phyloP scores from a whole-genome alignment of 768 basidiomycete species.

The Tulasnella sp. region DNA sequence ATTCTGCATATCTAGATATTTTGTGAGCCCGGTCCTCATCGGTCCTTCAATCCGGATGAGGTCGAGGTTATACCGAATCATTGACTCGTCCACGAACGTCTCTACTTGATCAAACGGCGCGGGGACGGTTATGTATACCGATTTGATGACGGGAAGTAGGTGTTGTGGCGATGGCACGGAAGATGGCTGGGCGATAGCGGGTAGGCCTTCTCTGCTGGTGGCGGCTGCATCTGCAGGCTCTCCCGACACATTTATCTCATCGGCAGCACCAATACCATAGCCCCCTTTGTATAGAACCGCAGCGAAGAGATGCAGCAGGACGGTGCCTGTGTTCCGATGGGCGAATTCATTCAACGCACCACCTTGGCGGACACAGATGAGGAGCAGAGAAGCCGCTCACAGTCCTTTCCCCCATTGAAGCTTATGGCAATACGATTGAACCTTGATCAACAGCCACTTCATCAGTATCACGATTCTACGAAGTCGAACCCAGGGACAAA shows the following conservation, averaged over 20 bases:
- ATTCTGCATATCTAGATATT: conserved; percentile 43
- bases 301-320: conserved; percentile 82
- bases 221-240: too few species aligned
- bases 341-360: not conserved
- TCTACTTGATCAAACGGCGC: conserved; percentile 82
- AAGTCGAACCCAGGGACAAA: too few species aligned
- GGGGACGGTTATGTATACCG: conserved; percentile 82
- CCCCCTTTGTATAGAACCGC: conserved; percentile 47
- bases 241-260: too few species aligned
- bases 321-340: conserved; percentile 53
- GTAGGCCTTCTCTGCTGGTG: too few species aligned
- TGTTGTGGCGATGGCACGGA: conserved; percentile 30
- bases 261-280: too few species aligned
- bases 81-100: conserved; percentile 59
- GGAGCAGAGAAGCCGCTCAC: conserved; percentile 35
- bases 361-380: not conserved
- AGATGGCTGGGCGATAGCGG: too few species aligned
- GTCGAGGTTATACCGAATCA: conserved; percentile 57
- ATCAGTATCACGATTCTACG: too few species aligned
- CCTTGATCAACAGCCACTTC: too few species aligned
- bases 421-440: conserved; percentile 69
- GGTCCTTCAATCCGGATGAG: conserved; percentile 47
- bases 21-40: conserved; percentile 68
- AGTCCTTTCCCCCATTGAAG: conserved; percentile 99
- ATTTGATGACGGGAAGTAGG: conserved; percentile 36